Percentiles rank a stretch among this genome's conserved stretches.
phyloP scores from a whole-genome alignment of 2,329 filamentous ascomycete genomes.

The Cadophora sp. region DNA sequence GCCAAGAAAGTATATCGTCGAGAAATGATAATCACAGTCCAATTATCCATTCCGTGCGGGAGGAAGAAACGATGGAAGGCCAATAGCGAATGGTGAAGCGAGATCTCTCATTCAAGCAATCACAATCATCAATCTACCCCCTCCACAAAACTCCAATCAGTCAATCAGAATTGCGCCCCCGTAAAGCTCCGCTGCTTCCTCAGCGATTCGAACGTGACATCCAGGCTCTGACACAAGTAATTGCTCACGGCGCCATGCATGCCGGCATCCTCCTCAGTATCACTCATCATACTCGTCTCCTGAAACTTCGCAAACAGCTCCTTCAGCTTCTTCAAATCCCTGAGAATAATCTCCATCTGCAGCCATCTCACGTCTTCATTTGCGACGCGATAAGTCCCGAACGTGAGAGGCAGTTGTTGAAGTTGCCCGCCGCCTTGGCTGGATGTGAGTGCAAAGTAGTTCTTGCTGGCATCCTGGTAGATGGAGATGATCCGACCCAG shows the following conservation, averaged over 20 bases:
- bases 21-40: background rate
- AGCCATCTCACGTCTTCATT: slow-evolving; percentile 55
- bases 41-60: background rate
- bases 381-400: slow-evolving; percentile 54
- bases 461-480: slow-evolving; percentile 51
- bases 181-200: slow-evolving; percentile 20
- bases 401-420: slow-evolving; percentile 47
- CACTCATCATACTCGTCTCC: slow-evolving; percentile 45
- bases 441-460: slow-evolving; percentile 46
- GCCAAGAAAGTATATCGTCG: slow-evolving; percentile 4
- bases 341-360: slow-evolving; percentile 55
- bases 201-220: slow-evolving; percentile 48
- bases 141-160: background rate
- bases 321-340: slow-evolving; percentile 56
- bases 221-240: slow-evolving; percentile 53
- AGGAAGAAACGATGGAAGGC: background rate
- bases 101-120: background rate
- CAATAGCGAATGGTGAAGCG: background rate
- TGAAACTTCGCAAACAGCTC: slow-evolving; percentile 54
- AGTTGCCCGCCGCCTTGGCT: slow-evolving; percentile 14
- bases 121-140: background rate
- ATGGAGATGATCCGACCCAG: slow-evolving; percentile 56
- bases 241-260: slow-evolving; percentile 54
- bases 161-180: background rate
- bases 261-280: slow-evolving; percentile 40